A percentile compares a stretch with the other conserved stretches of the same genome.
These are phyloP conservation scores for Aspergillus vadensis DNA, from an alignment of 2,329 filamentous ascomycete genomes.

Conservation along the genomic window DNA sequence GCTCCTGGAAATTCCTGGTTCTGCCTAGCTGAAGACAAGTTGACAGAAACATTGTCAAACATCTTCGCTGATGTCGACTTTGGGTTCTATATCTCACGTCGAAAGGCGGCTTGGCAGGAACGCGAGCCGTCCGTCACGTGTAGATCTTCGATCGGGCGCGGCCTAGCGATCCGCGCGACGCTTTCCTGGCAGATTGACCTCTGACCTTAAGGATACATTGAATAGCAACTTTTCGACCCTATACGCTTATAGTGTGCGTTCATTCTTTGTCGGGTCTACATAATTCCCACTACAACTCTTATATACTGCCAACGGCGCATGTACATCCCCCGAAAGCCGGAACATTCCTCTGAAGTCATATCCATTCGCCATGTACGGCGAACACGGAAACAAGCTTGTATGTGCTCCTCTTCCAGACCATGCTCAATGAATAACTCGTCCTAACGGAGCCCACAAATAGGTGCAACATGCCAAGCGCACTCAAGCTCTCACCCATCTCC, in stretches of 20 bases:
- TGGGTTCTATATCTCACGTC: not conserved
- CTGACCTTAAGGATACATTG: not conserved
- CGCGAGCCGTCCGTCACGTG: conserved; percentile 10
- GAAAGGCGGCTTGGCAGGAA: conserved; percentile 7
- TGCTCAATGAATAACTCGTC: not conserved
- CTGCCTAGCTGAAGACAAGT: too few species aligned
- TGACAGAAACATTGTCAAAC: too few species aligned
- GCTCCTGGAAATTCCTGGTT: too few species aligned
- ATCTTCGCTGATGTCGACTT: not conserved
- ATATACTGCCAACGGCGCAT: not conserved
- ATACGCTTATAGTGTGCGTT: not conserved
- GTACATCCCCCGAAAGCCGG: not conserved
- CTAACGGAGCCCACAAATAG: conserved; percentile 47
- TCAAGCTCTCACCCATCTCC: conserved; percentile 80
- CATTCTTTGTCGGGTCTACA: not conserved
- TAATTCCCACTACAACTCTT: not conserved
- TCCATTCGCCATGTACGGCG: conserved; percentile 71
- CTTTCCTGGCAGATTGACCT: not conserved
- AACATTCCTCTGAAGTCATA: not conserved
- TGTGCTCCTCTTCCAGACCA: conserved; percentile 21
- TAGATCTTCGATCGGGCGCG: conserved; percentile 4
- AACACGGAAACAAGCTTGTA: conserved; percentile 83
- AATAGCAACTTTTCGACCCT: not conserved
- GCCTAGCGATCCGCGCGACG: conserved; percentile 2
- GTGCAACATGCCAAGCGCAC: conserved; percentile 96